These are phyloP conservation scores for Aegilops speltoides DNA, from an alignment of 176 grass and related monocot genomes.

Conservation along the genomic window DNA sequence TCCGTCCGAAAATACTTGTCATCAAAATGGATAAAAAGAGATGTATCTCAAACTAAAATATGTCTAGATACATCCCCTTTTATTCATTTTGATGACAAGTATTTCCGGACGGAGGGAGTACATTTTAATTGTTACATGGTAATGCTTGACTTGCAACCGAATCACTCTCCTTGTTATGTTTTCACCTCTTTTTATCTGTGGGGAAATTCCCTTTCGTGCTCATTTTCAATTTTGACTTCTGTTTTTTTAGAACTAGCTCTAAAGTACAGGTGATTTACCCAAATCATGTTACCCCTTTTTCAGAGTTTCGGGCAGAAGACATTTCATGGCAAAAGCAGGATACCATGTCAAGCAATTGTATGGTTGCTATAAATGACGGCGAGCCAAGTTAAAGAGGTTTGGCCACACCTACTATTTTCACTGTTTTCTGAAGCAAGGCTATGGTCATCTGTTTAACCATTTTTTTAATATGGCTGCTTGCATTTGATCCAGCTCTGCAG, in stretches of 20 bases:
- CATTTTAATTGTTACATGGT: not conserved
- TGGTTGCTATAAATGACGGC: constrained; percentile 2
- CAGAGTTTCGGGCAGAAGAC: constrained; percentile 20
- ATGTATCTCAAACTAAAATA: too few species aligned
- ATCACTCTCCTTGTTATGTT: too few species aligned
- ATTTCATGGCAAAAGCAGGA: constrained; percentile 1
- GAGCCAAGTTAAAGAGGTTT: constrained; percentile 29
- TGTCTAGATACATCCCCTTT: too few species aligned
- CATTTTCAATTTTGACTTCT: constrained; percentile 5
- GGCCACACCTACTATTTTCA: not conserved
- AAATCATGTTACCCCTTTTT: constrained; percentile 19
- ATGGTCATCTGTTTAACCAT: not conserved
- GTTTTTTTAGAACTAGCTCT: constrained; percentile 2
- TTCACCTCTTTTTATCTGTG: not conserved
- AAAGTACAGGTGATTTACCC: not conserved
- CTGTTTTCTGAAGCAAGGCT: not conserved
- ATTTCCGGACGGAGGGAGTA: too few species aligned
- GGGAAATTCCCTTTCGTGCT: constrained; percentile 11
- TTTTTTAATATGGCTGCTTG: not conserved
- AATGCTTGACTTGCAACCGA: not conserved
- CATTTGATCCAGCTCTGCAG: constrained; percentile 18
- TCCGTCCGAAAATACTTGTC: too few species aligned
- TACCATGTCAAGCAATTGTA: not conserved
- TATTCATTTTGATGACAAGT: too few species aligned
- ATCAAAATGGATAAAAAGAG: too few species aligned